Evolutionary conservation across 1,139 yeast genomes (phyloP), one percentile per base, ranked within the genome.

Genomic region (Yamadazyma triangularis): DNA sequence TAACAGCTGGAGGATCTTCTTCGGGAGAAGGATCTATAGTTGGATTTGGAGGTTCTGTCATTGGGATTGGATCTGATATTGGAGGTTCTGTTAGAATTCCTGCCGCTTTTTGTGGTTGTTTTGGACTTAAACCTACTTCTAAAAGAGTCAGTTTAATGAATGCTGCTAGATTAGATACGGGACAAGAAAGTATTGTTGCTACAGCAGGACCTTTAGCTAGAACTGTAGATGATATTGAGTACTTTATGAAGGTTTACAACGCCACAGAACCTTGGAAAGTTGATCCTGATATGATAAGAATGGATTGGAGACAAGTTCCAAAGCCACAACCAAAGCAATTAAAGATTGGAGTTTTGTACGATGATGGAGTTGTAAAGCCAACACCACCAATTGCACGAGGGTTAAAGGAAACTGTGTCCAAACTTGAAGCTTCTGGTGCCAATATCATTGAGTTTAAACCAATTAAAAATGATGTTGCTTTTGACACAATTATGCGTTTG

Each of bases 21-120:
- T 78, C 83, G 16, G 89, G 89, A 41, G 88, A 80, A 52, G 86
- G 87, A 43, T 73, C 86, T 1, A 51, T 77, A 40, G 73, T 77
- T 27, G 75, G 72, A 2, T 70, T 76, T 53, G 78, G 74, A 29
- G 85, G 78, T 8, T 73, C 84, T 20, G 64, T 75, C 2, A 39
- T 79, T 25, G 88, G 88, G 28, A 64, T 81, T 33, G 88, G 88
- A 15, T 73, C 83, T 25, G 89, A 81, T 52, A 80, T 81, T 42
- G 89, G 88, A 36, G 89, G 89, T 1, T 75, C 83, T 3, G 77
- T 81, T 39, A 68, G 89, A 47, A 76, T 70, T 9, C 89, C 89
- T 2, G 82, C 87, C 18, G 85, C 84, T 1, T 79, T 67, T 48
- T 69, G 77, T 26, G 85, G 86, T 15, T 51, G 70, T 34, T 72